phyloP scores from a whole-genome alignment of 331 rosid species.

The Prunus yedoensis region DNA sequence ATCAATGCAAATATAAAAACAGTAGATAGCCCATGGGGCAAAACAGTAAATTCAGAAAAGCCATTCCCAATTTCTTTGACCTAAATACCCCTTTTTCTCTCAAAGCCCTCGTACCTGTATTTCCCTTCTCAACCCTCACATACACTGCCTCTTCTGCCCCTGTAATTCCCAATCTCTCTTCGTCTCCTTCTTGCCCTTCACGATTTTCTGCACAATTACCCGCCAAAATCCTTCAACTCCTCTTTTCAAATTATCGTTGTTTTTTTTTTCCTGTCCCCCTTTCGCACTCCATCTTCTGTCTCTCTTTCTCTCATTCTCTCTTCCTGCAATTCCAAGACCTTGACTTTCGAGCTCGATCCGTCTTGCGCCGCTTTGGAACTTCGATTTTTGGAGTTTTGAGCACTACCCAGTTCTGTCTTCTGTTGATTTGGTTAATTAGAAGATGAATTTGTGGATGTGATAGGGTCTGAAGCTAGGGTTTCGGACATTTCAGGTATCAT shows the following conservation, averaged over 20 bases:
- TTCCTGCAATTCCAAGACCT: constrained; percentile 21
- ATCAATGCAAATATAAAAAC: neutral
- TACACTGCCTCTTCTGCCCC: constrained; percentile 60
- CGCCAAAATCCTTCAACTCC: constrained; percentile 39
- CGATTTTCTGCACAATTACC: constrained; percentile 48
- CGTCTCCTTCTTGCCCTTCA: constrained; percentile 41
- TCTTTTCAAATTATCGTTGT: constrained; percentile 28
- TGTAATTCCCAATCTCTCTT: constrained; percentile 40
- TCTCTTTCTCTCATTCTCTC: neutral
- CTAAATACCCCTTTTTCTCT: constrained; percentile 72
- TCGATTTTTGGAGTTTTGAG: constrained; percentile 1
- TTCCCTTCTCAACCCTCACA: constrained; percentile 78
- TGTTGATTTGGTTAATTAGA: constrained; percentile 10
- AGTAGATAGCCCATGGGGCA: constrained; percentile 38
- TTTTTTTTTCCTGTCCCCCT: neutral
- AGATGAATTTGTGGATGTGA: constrained; percentile 10
- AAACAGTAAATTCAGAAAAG: constrained; percentile 51
- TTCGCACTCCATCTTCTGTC: neutral
- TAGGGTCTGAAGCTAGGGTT: constrained; percentile 28
- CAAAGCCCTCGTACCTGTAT: constrained; percentile 45
- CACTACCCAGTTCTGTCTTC: constrained; percentile 27
- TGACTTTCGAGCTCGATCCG: constrained; percentile 26
- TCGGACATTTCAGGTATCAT: constrained; percentile 18
- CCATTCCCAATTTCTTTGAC: constrained; percentile 41
- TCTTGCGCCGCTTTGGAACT: constrained; percentile 13